Base-by-base conservation (phyloP, 176 grass and related monocot genomes). In the Avena sativa region DNA sequence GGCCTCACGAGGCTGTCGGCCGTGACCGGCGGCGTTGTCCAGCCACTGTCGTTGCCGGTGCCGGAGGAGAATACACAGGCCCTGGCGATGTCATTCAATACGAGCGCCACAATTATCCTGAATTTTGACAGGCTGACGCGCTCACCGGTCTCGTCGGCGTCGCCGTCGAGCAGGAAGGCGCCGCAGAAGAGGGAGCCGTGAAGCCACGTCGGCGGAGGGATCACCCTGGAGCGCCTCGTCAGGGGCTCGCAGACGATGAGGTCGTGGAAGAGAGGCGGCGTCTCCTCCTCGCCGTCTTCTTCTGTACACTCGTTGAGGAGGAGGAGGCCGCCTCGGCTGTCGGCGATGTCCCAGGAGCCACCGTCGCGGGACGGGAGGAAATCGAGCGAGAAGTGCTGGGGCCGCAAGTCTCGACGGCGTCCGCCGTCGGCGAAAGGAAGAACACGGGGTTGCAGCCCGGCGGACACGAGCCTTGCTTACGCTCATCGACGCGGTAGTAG, bases 71-170 rank as follows among this genome's bases (percentile, higher is more conserved):
- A 79, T 13, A 60, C 1, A 4, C 1, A 79, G 23, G 48, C 4
- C 8, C 1, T 30, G 15, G 65, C 65, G 17, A 69, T 16, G 63
- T 26, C 63, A 8, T 17, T 8, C 55, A 5, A 17, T 57, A 23
- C 40, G 56, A 79, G 12, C 6, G 20, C 16, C 1, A n/a, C 1
- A 21, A 80, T 7, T 7, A 62, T 2, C 7, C 16, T 46, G 8
- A 79, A 79, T 20, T 62, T 62, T 7, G 77, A 61, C 56, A 79
- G 12, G 77, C 77, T 4, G 76, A 79, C 38, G 34, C 25, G 11
- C 53, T 19, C 25, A 2, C 20, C 15, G 0, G 32, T 12, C 4
- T 79, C n/a, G 12, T 74, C 71, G 76, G 9, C 32, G 19, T 38
- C 36, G 76, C 10, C 20, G 34, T 58, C 34, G 17, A 79, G 56